Evolutionary conservation across 208 protist genomes (phyloP), one percentile per base, ranked within the genome.

Genomic region (Crithidia mellificae): DNA sequence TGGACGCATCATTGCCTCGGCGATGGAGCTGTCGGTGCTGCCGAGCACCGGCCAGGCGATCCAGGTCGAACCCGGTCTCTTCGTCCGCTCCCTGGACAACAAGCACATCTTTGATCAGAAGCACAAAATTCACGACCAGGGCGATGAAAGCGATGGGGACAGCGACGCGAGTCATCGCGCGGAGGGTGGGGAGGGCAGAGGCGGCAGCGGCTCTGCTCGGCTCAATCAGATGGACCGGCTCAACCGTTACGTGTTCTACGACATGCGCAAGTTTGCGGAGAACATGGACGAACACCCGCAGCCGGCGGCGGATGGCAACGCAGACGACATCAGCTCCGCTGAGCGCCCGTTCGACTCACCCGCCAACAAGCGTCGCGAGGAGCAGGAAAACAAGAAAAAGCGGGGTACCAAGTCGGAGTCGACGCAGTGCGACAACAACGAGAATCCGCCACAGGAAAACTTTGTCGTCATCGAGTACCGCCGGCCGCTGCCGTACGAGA

Each of bases 11-110:
- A 69, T 76, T 29, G 70, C 63, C 63, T 69, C 70, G 19, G 66
- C 62, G 54, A 76, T 76, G 70, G 63, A 76, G 43, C 56, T 76
- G 41, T 46, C 75, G n/a, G 43, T 89, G 30, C 8, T 87, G 11
- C 90, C 87, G 0, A 64, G 49, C 27, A 62, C 65, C 14, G 83
- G 78, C 20, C 54, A 77, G 4, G 50, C 74, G 2, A 53, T 90
- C n/a, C 87, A 95, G 76, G 83, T 95, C 32, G 87, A 95, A 71
- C 87, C 85, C 11, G 87, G 87, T 0, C 79, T 95, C 15, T 91
- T 83, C 22, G 64, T 95, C 41, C 61, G 68, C 8, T 78, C 77
- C 14, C 19, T 46, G 57, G 56, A 53, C 19, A 57, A 47, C 44
- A 38, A 43, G 43, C 25, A 65, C 50, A 27, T 61, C 14, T 46